A percentile compares a stretch with the other conserved stretches of the same genome.
These are phyloP conservation scores for Atalantia buxifolia DNA, from an alignment of 345 rosid species.

Conservation along the genomic window DNA sequence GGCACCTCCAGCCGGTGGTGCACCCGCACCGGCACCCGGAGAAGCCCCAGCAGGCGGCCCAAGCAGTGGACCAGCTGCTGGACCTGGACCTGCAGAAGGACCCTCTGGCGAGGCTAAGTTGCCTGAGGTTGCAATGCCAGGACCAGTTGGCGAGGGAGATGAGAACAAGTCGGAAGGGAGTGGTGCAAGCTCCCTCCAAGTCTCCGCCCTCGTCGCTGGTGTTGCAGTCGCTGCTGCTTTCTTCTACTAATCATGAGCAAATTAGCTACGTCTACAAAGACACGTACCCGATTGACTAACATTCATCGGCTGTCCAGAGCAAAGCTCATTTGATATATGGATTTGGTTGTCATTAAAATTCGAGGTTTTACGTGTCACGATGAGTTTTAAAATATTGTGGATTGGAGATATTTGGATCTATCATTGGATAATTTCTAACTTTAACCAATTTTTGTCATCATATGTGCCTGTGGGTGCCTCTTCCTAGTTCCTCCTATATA, in stretches of 20 bases:
- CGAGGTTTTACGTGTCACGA: background rate
- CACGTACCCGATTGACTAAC: background rate
- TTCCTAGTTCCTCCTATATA: too few species aligned
- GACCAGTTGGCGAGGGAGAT: constrained; percentile 27
- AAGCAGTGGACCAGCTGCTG: background rate
- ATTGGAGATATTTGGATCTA: too few species aligned
- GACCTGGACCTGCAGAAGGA: background rate
- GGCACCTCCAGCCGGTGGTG: background rate
- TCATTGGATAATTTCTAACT: too few species aligned
- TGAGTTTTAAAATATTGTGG: too few species aligned
- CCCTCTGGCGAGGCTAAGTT: background rate
- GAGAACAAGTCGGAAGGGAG: constrained; percentile 13
- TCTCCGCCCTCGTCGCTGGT: constrained; percentile 19
- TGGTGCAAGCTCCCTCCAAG: constrained; percentile 10
- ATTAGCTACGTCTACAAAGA: constrained; percentile 1
- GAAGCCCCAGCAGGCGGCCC: background rate
- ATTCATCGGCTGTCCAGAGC: background rate
- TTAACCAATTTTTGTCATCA: too few species aligned
- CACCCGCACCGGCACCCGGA: background rate
- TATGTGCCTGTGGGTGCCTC: too few species aligned
- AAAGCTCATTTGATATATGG: background rate
- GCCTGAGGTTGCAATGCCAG: constrained; percentile 32
- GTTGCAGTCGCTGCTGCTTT: constrained; percentile 32
- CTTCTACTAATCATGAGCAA: constrained; percentile 24
- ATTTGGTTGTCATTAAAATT: background rate